Evolutionary conservation across 1,284 basidiomycete genomes (phyloP).

Genomic region (Cryptococcus sp.): DNA sequence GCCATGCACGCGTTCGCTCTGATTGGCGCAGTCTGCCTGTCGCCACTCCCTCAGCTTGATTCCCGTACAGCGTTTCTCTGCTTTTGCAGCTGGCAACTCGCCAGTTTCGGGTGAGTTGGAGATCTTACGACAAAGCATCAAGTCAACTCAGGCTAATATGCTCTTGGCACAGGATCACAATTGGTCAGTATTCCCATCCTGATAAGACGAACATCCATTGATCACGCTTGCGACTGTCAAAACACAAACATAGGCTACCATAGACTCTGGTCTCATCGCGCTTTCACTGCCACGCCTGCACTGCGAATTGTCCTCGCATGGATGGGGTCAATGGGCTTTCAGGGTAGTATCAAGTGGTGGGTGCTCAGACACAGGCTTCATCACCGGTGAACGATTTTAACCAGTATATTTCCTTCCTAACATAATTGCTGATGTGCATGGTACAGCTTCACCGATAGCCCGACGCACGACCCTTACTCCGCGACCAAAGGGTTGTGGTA

Average conservation of each 20-base stretch:
- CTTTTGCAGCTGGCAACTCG: constrained; percentile 67
- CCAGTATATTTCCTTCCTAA: no score
- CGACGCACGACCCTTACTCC: constrained; percentile 70
- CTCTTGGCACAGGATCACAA: constrained; percentile 9
- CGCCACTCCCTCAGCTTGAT: constrained; percentile 56
- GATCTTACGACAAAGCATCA: not conserved
- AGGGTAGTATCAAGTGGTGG: constrained; percentile 68
- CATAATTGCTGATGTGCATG: not conserved
- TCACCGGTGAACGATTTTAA: constrained; percentile 59
- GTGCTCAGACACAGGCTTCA: constrained; percentile 72
- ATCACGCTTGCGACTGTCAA: not conserved
- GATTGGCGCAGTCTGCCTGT: constrained; percentile 59
- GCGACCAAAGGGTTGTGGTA: constrained; percentile 71
- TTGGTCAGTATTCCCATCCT: not conserved
- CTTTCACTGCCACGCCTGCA: constrained; percentile 63
- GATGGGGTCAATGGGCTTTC: constrained; percentile 69
- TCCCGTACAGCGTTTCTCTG: constrained; percentile 59
- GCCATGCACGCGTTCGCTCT: constrained; percentile 63
- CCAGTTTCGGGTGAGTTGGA: constrained; percentile 65
- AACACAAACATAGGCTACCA: constrained; percentile 61
- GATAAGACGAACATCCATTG: not conserved
- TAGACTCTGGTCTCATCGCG: constrained; percentile 70
- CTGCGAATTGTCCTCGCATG: constrained; percentile 64
- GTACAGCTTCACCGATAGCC: constrained; percentile 69
- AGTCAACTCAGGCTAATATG: no score